Evolutionary conservation across 345 rosid species (phyloP).

Genomic region (Gossypium arboreum): DNA sequence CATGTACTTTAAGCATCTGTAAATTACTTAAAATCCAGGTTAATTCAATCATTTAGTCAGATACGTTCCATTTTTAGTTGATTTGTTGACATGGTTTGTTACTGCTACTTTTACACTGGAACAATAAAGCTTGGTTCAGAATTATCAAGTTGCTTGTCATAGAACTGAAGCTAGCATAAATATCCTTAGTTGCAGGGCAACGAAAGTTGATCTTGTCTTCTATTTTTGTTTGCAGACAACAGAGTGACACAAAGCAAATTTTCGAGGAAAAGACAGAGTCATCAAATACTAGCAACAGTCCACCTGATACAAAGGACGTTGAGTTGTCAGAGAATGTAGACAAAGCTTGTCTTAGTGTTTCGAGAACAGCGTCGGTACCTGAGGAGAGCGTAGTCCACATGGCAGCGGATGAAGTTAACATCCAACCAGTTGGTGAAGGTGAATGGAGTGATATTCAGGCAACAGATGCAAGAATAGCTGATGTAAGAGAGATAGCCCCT

Average conservation of each 20-base stretch:
- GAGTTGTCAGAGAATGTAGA: constrained; percentile 70
- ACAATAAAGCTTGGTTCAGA: background rate
- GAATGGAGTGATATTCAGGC: constrained; percentile 93
- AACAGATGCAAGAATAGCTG: constrained; percentile 69
- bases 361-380: constrained; percentile 44
- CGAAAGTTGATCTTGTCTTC: background rate
- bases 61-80: background rate
- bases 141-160: background rate
- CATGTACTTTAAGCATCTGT: too few relatives aligned
- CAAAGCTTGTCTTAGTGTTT: constrained; percentile 77
- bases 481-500: constrained; percentile 70
- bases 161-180: background rate
- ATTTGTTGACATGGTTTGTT: background rate
- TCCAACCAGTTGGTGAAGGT: constrained; percentile 55
- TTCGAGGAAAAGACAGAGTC: constrained; percentile 68
- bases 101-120: background rate
- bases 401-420: constrained; percentile 51
- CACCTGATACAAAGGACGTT: constrained; percentile 59
- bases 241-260: constrained; percentile 74
- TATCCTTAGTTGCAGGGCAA: background rate
- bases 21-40: background rate
- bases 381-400: constrained; percentile 57
- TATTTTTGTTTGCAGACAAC: constrained; percentile 45
- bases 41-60: background rate
- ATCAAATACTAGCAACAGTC: constrained; percentile 36